Conservation (phyloP, 2,329 filamentous ascomycete genomes). For the Xylaria sp. region DNA sequence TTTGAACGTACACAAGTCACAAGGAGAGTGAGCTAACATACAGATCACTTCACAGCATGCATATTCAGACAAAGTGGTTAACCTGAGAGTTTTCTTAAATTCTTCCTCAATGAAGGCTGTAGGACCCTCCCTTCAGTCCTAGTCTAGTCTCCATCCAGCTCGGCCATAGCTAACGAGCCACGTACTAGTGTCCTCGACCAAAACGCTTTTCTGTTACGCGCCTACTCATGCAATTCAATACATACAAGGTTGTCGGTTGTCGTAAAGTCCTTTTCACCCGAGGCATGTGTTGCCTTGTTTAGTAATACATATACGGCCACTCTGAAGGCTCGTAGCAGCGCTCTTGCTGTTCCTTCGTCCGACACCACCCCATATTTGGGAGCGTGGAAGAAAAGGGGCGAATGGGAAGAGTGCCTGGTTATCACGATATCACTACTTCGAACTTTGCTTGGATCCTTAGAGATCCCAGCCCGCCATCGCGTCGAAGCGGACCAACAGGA, state of each 20-base stretch:
- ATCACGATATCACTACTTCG: not conserved
- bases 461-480: not conserved
- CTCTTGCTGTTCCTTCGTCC: constrained; percentile 6
- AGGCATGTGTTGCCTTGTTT: constrained; percentile 36
- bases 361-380: not conserved
- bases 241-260: constrained; percentile 31
- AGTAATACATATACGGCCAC: constrained; percentile 46
- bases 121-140: not conserved
- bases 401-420: not conserved
- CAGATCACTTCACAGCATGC: not conserved
- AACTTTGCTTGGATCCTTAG: not conserved
- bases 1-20: not conserved
- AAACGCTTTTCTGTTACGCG: constrained; percentile 18
- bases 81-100: constrained; percentile 23
- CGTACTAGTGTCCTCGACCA: constrained; percentile 15
- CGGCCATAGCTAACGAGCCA: constrained; percentile 27
- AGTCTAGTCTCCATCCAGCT: not conserved
- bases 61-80: constrained; percentile 3
- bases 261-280: constrained; percentile 36
- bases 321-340: constrained; percentile 32
- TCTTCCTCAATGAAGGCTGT: constrained; percentile 9
- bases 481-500: constrained; percentile 11
- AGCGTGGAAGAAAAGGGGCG: not conserved
- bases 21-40: not conserved
- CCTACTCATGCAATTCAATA: constrained; percentile 33